Evolutionary conservation across 2,329 filamentous ascomycete species (phyloP).

Genomic region (Botryotinia calthae): DNA sequence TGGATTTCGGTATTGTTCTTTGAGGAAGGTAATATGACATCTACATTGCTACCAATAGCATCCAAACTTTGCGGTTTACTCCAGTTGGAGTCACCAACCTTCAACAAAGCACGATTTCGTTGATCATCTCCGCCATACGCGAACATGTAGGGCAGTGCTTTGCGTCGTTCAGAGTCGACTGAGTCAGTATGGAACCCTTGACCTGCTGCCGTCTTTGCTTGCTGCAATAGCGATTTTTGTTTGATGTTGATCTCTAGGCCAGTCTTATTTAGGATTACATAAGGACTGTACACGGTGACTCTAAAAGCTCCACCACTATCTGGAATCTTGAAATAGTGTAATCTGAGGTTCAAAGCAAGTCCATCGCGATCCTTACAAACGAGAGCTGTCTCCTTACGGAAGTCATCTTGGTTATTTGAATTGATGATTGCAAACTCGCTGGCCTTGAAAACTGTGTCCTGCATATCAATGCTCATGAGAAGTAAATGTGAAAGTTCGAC

Average conservation of each 20-base stretch:
- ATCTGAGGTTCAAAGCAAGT: slow-evolving; percentile 72
- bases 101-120: slow-evolving; percentile 84
- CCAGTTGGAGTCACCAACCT: slow-evolving; percentile 88
- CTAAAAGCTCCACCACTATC: slow-evolving; percentile 95
- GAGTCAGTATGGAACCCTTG: slow-evolving; percentile 60
- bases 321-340: slow-evolving; percentile 89
- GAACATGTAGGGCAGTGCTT: slow-evolving; percentile 91
- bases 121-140: slow-evolving; percentile 86
- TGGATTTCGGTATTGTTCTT: slow-evolving; percentile 77
- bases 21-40: slow-evolving; percentile 76
- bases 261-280: slow-evolving; percentile 93
- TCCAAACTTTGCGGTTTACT: slow-evolving; percentile 98
- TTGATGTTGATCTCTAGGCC: slow-evolving; percentile 84
- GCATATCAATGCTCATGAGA: slow-evolving; percentile 90
- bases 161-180: slow-evolving; percentile 56
- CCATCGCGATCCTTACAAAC: slow-evolving; percentile 83
- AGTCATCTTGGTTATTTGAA: slow-evolving; percentile 81
- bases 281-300: slow-evolving; percentile 91
- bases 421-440: slow-evolving; percentile 99
- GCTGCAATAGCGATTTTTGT: slow-evolving; percentile 84
- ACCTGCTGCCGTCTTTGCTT: slow-evolving; percentile 78
- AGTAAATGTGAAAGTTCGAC: slow-evolving; percentile 93
- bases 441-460: slow-evolving; percentile 89
- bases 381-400: slow-evolving; percentile 75
- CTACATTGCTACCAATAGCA: slow-evolving; percentile 88